Base-by-base conservation (phyloP, 2,329 filamentous ascomycete species). In the Colletotrichum cereale region DNA sequence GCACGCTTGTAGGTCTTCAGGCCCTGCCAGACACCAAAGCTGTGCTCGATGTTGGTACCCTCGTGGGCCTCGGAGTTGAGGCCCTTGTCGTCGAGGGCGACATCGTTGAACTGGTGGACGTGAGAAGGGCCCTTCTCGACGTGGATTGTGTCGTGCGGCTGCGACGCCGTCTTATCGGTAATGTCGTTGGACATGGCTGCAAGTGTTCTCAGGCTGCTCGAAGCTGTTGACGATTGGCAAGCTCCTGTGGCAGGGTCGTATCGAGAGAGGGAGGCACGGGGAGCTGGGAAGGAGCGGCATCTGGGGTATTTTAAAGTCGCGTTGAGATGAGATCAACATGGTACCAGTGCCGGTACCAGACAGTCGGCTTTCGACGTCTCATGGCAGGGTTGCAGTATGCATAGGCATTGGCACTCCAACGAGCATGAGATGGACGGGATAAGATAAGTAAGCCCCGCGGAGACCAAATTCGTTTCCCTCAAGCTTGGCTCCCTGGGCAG, bases 1-100 rank as follows among this genome's bases (percentile, higher is more conserved):
- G 82, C 82, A 8, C 78, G 77, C 75, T 79, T 82, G 78, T 83
- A 82, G 5, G 81, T 83, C 77, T 79, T 82, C 63, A 83, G 73
- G 7, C 75, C 82, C 64, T 82, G 76, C 42, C 76, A 63, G 48
- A 83, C 72, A 24, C 77, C 75, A 53, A 81, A 71, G 75, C 75
- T 82, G 72, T 83, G 82, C 71, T 83, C 82, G 50, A 79, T 75
- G 34, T 77, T 77, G 12, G 80, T 83, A 26, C 78, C 77, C 70
- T 81, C 79, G 6, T 78, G 76, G 44, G 82, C 82, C 34, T 79
- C 80, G 2, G 79, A 78, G 70, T 79, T 80, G 70, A 84, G 79
- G 4, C 76, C 75, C 76, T 83, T 83, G 75, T 81, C 79, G 60
- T 80, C 76, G 24, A 82, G 74, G 62, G 77, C 76, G 57, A 76